Base-by-base conservation (phyloP, 1,284 basidiomycete genomes). In the Ganoderma sinense region DNA sequence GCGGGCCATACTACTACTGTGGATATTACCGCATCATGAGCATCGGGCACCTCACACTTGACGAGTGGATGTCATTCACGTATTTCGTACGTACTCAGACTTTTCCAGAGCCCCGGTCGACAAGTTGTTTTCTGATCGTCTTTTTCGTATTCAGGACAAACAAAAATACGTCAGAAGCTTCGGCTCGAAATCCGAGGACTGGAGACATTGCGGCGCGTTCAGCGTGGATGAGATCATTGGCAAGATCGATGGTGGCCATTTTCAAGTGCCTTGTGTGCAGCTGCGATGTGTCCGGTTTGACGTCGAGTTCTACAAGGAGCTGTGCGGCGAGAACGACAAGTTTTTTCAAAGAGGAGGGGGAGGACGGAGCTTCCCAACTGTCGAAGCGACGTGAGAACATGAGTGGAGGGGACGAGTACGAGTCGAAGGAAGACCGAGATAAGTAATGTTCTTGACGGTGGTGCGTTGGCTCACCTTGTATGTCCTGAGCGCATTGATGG, bases 231-330 rank as follows among this genome's bases (percentile, higher is more conserved):
- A 83, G 63, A 81, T 84, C 33, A 67, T 73, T 14, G 74, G 73
- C 10, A 80, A 81, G 23, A 86, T 86, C 74, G 79, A 84, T 56
- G 65, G 68, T 14, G 86, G 85, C 14, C 71, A 78, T 45, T 76
- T 83, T n/a, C 73, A 66, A 3, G 82, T 84, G 18, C 85, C 85
- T 14, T 87, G 85, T 72, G 83, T 87, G 48, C 79, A 78, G 36
- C 75, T 87, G 56, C 76, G 81, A 65, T 86, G 83, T 71, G 75
- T 84, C 26, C 79, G 77, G 36, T 87, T 84, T 75, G 80, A 86
- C 70, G 73, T 79, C n/a, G 74, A 72, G 31, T 87, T 84, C 75
- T 82, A 86, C 71, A 74, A 80, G 31, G 76, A 75, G 33, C 76
- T 87, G 18, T 82, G 82, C 64, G 66, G 68, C 2, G 78, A 77